Conservation (phyloP, 805 yeast species). For the Yarrowia deformans region DNA sequence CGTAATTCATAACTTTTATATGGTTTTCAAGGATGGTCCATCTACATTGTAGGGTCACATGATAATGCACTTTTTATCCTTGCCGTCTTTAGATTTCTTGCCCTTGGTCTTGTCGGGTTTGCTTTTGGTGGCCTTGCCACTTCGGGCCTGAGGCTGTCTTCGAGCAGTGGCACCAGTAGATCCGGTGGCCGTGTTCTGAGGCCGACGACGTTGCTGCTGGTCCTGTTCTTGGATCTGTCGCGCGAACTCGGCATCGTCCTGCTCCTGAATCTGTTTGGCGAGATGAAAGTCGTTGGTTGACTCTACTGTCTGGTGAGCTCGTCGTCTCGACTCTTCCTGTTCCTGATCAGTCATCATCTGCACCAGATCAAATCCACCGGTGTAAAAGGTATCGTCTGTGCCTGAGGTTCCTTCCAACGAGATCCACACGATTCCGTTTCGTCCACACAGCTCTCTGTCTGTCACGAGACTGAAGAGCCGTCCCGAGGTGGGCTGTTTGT, state of each 20-base stretch:
- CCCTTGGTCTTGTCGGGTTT: constrained; percentile 15
- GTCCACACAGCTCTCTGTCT: constrained; percentile 60
- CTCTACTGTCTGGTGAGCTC: constrained; percentile 39
- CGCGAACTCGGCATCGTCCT: constrained; percentile 47
- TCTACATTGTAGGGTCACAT: constrained; percentile 2
- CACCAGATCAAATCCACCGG: constrained; percentile 61
- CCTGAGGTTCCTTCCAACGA: constrained; percentile 73
- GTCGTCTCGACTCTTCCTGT: constrained; percentile 19
- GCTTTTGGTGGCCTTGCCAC: constrained; percentile 33
- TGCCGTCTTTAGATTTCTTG: constrained; percentile 23
- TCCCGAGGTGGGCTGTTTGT: constrained; percentile 50
- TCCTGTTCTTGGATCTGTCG: constrained; percentile 36
- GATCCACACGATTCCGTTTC: constrained; percentile 76
- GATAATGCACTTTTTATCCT: constrained; percentile 41
- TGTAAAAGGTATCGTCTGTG: constrained; percentile 68
- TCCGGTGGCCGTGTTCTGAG: not conserved
- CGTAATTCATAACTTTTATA: constrained; percentile 6
- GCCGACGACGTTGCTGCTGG: constrained; percentile 11
- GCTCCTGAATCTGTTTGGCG: constrained; percentile 49
- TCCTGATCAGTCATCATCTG: constrained; percentile 8
- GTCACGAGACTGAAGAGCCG: constrained; percentile 72
- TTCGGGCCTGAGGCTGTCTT: not conserved
- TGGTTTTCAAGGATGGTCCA: not conserved
- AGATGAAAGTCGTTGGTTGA: constrained; percentile 46
- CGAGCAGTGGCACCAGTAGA: not conserved